Conservation (phyloP, 305 asterid genomes). For the Plantago coronopus region DNA sequence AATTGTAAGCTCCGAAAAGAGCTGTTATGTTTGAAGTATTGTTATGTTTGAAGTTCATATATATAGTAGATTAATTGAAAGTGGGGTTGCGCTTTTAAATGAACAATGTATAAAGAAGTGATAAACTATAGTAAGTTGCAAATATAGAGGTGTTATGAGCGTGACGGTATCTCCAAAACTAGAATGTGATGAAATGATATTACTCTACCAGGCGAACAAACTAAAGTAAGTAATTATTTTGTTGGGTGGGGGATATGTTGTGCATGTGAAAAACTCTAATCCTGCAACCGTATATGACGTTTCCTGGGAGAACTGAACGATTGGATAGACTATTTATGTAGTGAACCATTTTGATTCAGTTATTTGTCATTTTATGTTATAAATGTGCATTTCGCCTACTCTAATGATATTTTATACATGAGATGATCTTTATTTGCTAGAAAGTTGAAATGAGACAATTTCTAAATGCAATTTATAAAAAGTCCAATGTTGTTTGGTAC, state of each 20-base stretch:
- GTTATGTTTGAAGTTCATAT: not conserved
- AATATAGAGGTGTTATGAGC: too few relatives aligned
- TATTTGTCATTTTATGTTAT: not conserved
- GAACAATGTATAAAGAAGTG: too few relatives aligned
- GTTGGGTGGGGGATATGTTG: too few relatives aligned
- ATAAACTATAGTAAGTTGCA: too few relatives aligned
- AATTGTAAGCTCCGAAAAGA: conserved; percentile 12
- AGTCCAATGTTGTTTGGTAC: conserved; percentile 6
- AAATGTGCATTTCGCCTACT: not conserved
- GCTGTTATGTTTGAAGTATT: not conserved
- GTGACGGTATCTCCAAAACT: too few relatives aligned
- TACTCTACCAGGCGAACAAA: too few relatives aligned
- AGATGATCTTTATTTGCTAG: conserved; percentile 12
- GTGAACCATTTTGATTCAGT: not conserved
- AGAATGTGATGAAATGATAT: too few relatives aligned
- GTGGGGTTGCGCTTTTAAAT: too few relatives aligned
- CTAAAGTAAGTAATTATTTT: too few relatives aligned
- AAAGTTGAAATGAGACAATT: conserved; percentile 9
- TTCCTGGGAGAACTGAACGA: not conserved
- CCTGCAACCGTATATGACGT: not conserved
- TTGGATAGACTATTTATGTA: not conserved
- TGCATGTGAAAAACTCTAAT: too few relatives aligned
- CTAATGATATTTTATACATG: not conserved
- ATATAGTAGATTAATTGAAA: not conserved
- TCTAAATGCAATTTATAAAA: conserved; percentile 12